A percentile compares a stretch with the other conserved stretches of the same genome.
Evolutionary conservation across 345 rosid genomes (phyloP).

Genomic region (Hirschfeldia incana): DNA sequence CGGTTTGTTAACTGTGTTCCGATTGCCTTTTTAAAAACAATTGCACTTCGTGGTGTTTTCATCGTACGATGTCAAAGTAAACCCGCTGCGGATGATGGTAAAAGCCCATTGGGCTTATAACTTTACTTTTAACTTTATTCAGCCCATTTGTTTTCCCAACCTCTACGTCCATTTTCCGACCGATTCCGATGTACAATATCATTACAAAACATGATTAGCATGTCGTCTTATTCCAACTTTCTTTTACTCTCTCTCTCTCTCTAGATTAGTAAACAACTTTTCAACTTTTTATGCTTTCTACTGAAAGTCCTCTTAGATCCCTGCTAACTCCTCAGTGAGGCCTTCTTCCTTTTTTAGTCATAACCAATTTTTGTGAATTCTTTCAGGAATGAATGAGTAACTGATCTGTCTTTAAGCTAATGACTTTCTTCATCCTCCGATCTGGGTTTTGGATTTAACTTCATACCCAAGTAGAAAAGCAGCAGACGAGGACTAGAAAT

Average conservation of each 20-base stretch:
- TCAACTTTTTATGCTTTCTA: constrained; percentile 7
- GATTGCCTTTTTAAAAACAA: not conserved
- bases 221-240: too few relatives aligned
- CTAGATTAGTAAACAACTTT: not conserved
- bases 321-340: not conserved
- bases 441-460: constrained; percentile 22
- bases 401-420: constrained; percentile 15
- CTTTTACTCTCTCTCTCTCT: not conserved
- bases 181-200: not conserved
- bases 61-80: not conserved
- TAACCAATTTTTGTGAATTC: constrained; percentile 26
- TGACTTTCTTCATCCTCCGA: constrained; percentile 6
- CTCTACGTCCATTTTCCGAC: not conserved
- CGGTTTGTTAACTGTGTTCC: not conserved
- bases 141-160: not conserved
- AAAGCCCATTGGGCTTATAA: constrained; percentile 10
- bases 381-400: not conserved
- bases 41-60: constrained; percentile 9
- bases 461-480: not conserved
- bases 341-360: not conserved
- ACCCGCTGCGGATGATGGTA: not conserved
- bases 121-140: too few relatives aligned
- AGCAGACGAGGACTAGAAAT: not conserved
- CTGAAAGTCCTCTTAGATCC: constrained; percentile 22
- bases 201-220: not conserved